Evolutionary conservation across 805 yeast genomes (phyloP).

Genomic region (Starmerella ratchasimensis): DNA sequence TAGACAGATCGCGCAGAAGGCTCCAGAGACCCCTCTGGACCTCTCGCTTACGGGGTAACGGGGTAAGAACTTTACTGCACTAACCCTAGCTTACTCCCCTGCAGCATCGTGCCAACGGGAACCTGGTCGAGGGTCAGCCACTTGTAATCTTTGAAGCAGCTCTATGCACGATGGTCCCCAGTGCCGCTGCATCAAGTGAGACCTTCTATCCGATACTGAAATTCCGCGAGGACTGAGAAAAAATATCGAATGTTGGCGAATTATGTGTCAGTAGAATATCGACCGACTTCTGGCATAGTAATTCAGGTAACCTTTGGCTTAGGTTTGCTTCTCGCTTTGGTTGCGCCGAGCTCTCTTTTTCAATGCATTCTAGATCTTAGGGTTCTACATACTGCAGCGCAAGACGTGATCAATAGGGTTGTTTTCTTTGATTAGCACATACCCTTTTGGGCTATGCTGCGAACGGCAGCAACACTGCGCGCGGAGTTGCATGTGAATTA

Average conservation of each 20-base stretch:
- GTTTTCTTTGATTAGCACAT: slow-evolving; percentile 16
- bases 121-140: slow-evolving; percentile 3
- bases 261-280: too few species aligned
- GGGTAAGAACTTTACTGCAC: too few species aligned
- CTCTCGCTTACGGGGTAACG: too few species aligned
- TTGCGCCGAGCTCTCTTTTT: not conserved
- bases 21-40: too few species aligned
- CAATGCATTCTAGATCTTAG: not conserved
- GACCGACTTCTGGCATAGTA: too few species aligned
- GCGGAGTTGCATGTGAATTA: slow-evolving; percentile 13
- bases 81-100: not conserved
- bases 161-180: not conserved
- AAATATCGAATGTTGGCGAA: too few species aligned
- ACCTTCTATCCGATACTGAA: too few species aligned
- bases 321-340: too few species aligned
- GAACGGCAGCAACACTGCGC: slow-evolving; percentile 16
- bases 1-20: too few species aligned
- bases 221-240: too few species aligned
- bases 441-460: slow-evolving; percentile 17
- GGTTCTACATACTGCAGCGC: not conserved
- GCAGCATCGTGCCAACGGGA: not conserved
- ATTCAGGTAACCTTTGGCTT: too few species aligned
- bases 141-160: slow-evolving; percentile 1
- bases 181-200: too few species aligned
- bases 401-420: slow-evolving; percentile 8